A percentile compares a stretch with the other conserved stretches of the same genome.
Conservation (phyloP, 2,329 filamentous ascomycete species). For the Epichloe coenophiala region DNA sequence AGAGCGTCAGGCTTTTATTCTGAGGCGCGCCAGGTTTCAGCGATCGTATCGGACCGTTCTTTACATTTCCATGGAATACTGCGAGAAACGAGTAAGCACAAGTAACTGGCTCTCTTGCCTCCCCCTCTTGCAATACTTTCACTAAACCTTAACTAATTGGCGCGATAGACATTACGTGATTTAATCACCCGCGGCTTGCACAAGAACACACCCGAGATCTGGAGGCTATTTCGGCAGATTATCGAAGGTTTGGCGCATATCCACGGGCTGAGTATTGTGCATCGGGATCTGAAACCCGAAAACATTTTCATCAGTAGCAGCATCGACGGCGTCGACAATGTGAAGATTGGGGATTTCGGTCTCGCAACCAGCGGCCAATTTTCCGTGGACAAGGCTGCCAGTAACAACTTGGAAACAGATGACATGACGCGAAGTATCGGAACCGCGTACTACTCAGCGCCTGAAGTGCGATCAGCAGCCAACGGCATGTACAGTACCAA, state of each 20-base stretch:
- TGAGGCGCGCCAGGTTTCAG: conserved; percentile 25
- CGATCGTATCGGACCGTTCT: conserved; percentile 57
- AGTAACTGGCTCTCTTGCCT: not conserved
- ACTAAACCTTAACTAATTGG: not conserved
- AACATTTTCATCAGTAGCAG: conserved; percentile 76
- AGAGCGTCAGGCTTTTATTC: conserved; percentile 15
- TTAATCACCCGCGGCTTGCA: conserved; percentile 65
- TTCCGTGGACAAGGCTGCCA: conserved; percentile 40
- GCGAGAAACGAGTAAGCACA: conserved; percentile 62
- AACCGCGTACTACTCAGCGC: conserved; percentile 85
- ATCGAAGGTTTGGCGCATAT: conserved; percentile 84
- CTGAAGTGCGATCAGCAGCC: conserved; percentile 68
- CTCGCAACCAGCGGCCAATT: conserved; percentile 81
- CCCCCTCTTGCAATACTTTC: no score
- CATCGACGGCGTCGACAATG: conserved; percentile 66
- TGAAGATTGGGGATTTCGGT: conserved; percentile 94
- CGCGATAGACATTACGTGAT: conserved; percentile 60
- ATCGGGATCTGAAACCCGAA: conserved; percentile 91
- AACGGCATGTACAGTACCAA: conserved; percentile 77
- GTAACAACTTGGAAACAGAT: conserved; percentile 29
- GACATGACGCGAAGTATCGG: conserved; percentile 61
- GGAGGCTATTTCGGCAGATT: conserved; percentile 84
- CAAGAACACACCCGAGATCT: conserved; percentile 64
- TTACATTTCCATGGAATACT: conserved; percentile 99
- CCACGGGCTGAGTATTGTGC: conserved; percentile 81